Percentiles rank a stretch among this genome's conserved stretches.
Evolutionary conservation across 768 basidiomycete genomes (phyloP).

Genomic region (Russula compacta): DNA sequence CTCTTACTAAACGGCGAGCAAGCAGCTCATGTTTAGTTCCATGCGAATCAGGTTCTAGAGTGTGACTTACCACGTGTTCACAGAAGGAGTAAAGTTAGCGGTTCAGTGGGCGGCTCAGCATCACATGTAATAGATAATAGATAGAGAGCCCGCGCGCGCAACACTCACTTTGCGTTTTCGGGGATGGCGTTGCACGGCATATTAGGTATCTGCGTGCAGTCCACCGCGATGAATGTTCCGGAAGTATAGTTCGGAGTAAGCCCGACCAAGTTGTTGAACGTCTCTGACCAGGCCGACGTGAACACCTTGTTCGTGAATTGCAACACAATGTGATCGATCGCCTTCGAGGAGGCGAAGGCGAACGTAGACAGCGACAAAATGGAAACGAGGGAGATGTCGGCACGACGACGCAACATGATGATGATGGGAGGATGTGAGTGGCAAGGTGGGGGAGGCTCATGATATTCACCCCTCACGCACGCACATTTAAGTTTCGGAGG

Average conservation of each 20-base stretch:
- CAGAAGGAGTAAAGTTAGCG: too few relatives aligned
- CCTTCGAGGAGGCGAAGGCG: constrained; percentile 1
- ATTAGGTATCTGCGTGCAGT: constrained; percentile 4
- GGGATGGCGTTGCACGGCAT: constrained; percentile 4
- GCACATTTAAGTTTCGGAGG: too few relatives aligned
- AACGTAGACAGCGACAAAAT: background rate
- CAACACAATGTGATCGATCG: constrained; percentile 3
- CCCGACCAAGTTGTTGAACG: constrained; percentile 4
- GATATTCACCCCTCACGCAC: too few relatives aligned
- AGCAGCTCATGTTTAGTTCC: too few relatives aligned
- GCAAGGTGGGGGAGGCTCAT: too few relatives aligned
- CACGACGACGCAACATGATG: background rate
- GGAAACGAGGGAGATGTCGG: background rate
- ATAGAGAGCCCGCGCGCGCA: background rate
- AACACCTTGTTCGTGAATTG: constrained; percentile 11
- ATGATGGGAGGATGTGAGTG: too few relatives aligned
- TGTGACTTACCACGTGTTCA: constrained; percentile 2
- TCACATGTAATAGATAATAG: background rate
- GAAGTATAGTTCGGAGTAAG: constrained; percentile 7
- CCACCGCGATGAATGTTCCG: constrained; percentile 7
- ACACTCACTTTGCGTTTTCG: background rate
- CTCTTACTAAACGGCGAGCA: too few relatives aligned
- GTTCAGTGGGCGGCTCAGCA: background rate
- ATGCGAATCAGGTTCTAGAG: too few relatives aligned
- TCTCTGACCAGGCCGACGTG: constrained; percentile 7